Conservation (phyloP, 2,329 filamentous ascomycete genomes). For the Xylaria sp. region DNA sequence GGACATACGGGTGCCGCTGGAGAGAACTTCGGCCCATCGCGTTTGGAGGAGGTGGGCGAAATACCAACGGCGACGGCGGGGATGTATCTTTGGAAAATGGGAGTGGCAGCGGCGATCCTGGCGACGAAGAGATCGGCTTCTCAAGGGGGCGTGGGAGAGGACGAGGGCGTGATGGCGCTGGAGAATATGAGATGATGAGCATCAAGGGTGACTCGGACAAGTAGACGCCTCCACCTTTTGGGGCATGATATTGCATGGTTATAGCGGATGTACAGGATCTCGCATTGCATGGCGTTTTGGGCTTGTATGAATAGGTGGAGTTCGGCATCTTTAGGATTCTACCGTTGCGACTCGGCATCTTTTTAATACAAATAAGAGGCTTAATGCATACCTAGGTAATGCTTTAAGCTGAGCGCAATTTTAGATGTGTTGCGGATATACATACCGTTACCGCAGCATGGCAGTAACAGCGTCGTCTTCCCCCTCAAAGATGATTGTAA, state of each 20-base stretch:
- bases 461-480: no score
- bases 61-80: slow-evolving; percentile 45
- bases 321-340: not conserved
- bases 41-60: slow-evolving; percentile 69
- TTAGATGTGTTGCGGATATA: no score
- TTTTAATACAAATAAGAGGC: slow-evolving; percentile 23
- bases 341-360: slow-evolving; percentile 7
- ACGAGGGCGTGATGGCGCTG: slow-evolving; percentile 58
- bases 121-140: slow-evolving; percentile 56
- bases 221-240: slow-evolving; percentile 20
- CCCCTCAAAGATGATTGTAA: no score
- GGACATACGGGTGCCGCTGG: slow-evolving; percentile 90
- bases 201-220: slow-evolving; percentile 48
- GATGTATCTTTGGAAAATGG: slow-evolving; percentile 29
- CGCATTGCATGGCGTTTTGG: slow-evolving; percentile 31
- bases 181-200: slow-evolving; percentile 70
- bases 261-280: slow-evolving; percentile 18
- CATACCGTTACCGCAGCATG: no score
- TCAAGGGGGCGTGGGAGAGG: slow-evolving; percentile 57
- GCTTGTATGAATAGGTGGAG: slow-evolving; percentile 28
- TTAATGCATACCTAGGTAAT: no score
- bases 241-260: slow-evolving; percentile 22
- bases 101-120: slow-evolving; percentile 30
- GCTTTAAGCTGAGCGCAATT: no score
- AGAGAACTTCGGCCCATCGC: slow-evolving; percentile 86